Base-by-base conservation (phyloP, 2,329 filamentous ascomycete genomes). In the Hymenoscyphus infarciens region DNA sequence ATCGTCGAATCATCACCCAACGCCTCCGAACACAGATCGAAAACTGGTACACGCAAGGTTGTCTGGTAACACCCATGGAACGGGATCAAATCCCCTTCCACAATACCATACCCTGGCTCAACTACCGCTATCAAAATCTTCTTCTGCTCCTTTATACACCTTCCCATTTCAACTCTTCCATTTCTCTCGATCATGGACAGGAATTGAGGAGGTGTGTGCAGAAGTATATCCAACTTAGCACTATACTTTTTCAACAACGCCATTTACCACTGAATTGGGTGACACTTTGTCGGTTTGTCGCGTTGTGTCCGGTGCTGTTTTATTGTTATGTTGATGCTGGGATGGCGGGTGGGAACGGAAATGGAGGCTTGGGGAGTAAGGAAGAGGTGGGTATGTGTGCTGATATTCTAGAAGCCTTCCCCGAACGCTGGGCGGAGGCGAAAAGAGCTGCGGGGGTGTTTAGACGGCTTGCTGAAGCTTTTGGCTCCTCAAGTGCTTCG, bases 61-160 rank as follows among this genome's bases (percentile, higher is more conserved):
- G 53, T 55, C 53, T 55, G 2, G 53, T 33, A n/a, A 55, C 53
- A 33, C 53, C 53, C 11, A 55, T 55, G 53, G 53, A 55, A 55
- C 53, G 53, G 13, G 53, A 55, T 55, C 25, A 55, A 55, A 29
- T 55, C 10, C 53, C 53, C 4, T 55, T 55, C 27, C 53, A 55
- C 29, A 55, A 31, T 15, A 55, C 53, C 10, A 55, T 55, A 8
- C 53, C 53, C 0, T 55, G 53, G 53, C 53, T 55, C 27, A 55
- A 33, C 15, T 55, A 55, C 13, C 27, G 53, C 1, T 55, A 55
- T 11, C 53, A 55, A 15, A 55, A 55, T 55, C 53, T 55, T 55
- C 53, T 55, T 16, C 15, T 55, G 2, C 53, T 55, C 16, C 53
- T 55, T 19, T 55, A 55, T 11, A 55, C 53, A 33, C 53, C 53